phyloP scores from a whole-genome alignment of 768 basidiomycete species.

The Psilocybe cyanescens region DNA sequence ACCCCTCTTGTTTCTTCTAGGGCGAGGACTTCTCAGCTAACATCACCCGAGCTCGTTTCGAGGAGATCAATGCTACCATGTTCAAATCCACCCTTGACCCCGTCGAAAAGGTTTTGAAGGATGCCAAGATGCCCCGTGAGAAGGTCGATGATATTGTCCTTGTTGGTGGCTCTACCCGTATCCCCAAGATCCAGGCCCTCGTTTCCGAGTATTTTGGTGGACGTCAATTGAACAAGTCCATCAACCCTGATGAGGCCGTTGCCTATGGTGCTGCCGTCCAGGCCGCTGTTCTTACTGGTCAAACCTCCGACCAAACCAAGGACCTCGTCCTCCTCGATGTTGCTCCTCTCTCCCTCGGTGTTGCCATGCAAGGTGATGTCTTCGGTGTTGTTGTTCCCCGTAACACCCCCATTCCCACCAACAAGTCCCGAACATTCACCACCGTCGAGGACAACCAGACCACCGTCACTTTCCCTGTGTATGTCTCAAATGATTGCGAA shows the following conservation, averaged over 20 bases:
- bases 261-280: slow-evolving; percentile 99
- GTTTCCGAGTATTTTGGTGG: slow-evolving; percentile 99
- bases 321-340: slow-evolving; percentile 99
- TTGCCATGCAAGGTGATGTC: slow-evolving; percentile 99
- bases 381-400: slow-evolving; percentile 99
- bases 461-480: slow-evolving; percentile 99
- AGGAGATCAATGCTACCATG: slow-evolving; percentile 94
- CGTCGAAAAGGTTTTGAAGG: slow-evolving; percentile 98
- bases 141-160: slow-evolving; percentile 99
- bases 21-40: slow-evolving; percentile 98
- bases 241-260: slow-evolving; percentile 99
- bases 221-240: slow-evolving; percentile 98
- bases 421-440: slow-evolving; percentile 98
- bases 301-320: slow-evolving; percentile 98
- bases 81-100: slow-evolving; percentile 99
- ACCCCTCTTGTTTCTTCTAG: slow-evolving; percentile 36
- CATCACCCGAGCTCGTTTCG: slow-evolving; percentile 99
- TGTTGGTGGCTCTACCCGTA: slow-evolving; percentile 99
- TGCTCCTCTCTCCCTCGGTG: slow-evolving; percentile 97
- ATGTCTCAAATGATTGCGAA: slow-evolving; percentile 29
- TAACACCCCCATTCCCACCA: slow-evolving; percentile 99
- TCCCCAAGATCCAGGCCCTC: slow-evolving; percentile 97
- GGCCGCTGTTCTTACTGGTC: slow-evolving; percentile 97
- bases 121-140: slow-evolving; percentile 96
- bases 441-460: slow-evolving; percentile 99